These are phyloP conservation scores for Phytophthora hibernalis DNA, from an alignment of 352 stramenopile genomes.

Conservation along the genomic window DNA sequence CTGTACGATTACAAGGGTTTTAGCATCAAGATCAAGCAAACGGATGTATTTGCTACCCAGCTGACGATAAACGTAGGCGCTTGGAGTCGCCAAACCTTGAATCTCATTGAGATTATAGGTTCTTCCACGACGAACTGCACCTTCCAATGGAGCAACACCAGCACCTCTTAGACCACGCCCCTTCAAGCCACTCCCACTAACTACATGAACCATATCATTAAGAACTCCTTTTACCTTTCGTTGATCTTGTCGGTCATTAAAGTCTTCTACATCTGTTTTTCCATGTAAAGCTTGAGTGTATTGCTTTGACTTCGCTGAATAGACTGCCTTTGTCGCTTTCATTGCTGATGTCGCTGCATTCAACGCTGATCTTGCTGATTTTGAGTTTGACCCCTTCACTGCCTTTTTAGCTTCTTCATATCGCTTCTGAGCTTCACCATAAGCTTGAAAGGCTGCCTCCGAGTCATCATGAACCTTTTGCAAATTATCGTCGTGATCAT, in stretches of 20 bases:
- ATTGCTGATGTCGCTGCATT: too few relatives aligned
- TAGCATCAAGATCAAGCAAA: too few relatives aligned
- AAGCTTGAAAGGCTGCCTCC: too few relatives aligned
- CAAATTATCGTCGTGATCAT: too few relatives aligned
- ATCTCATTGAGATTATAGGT: slow-evolving; percentile 28
- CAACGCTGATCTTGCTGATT: too few relatives aligned
- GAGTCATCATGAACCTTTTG: too few relatives aligned
- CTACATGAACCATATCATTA: slow-evolving; percentile 15
- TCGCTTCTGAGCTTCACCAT: too few relatives aligned
- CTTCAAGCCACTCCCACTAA: background rate
- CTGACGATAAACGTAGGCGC: background rate
- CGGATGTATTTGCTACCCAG: too few relatives aligned
- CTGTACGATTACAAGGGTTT: too few relatives aligned
- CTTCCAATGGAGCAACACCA: slow-evolving; percentile 13
- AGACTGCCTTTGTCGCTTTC: too few relatives aligned
- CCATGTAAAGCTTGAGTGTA: background rate
- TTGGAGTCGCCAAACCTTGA: slow-evolving; percentile 16
- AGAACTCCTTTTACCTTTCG: slow-evolving; percentile 5
- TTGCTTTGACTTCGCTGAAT: background rate
- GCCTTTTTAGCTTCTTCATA: too few relatives aligned
- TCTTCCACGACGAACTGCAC: slow-evolving; percentile 4
- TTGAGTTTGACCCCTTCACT: too few relatives aligned
- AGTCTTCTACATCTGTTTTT: background rate
- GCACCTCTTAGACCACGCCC: background rate
- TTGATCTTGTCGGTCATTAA: slow-evolving; percentile 3